phyloP scores from a whole-genome alignment of 495 filamentous ascomycete genomes.

The Tuber umbilicatum region DNA sequence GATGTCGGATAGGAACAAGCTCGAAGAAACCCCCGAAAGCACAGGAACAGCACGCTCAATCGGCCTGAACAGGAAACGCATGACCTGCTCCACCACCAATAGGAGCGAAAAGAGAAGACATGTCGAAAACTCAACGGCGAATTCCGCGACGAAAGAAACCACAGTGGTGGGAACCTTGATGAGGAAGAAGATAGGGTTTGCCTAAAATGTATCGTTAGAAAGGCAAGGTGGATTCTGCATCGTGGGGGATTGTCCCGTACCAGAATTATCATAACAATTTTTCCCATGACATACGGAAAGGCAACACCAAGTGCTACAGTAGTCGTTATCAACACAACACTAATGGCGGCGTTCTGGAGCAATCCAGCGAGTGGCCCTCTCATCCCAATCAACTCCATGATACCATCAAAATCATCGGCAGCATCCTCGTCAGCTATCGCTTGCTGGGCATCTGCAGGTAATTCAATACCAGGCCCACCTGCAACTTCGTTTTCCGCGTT shows the following conservation, averaged over 20 bases:
- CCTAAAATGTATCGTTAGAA: constrained; percentile 45
- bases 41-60: constrained; percentile 46
- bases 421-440: constrained; percentile 54
- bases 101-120: constrained; percentile 53
- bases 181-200: constrained; percentile 64
- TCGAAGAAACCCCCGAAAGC: constrained; percentile 45
- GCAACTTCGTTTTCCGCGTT: constrained; percentile 11
- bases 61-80: constrained; percentile 48
- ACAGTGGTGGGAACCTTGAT: constrained; percentile 65
- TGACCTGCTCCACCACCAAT: constrained; percentile 49
- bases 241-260: constrained; percentile 10
- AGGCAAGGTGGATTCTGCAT: constrained; percentile 7
- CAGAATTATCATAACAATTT: constrained; percentile 61
- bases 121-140: constrained; percentile 58
- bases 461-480: constrained; percentile 18
- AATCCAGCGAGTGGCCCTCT: constrained; percentile 83
- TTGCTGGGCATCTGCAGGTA: constrained; percentile 37
- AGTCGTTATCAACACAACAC: constrained; percentile 76
- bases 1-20: constrained; percentile 45
- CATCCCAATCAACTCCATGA: constrained; percentile 94
- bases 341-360: constrained; percentile 90
- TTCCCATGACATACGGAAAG: constrained; percentile 84
- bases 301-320: constrained; percentile 81
- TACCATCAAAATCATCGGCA: constrained; percentile 93
- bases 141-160: constrained; percentile 62